Base-by-base conservation (phyloP, 805 yeast genomes). In the Cyberlindnera suaveolens region DNA sequence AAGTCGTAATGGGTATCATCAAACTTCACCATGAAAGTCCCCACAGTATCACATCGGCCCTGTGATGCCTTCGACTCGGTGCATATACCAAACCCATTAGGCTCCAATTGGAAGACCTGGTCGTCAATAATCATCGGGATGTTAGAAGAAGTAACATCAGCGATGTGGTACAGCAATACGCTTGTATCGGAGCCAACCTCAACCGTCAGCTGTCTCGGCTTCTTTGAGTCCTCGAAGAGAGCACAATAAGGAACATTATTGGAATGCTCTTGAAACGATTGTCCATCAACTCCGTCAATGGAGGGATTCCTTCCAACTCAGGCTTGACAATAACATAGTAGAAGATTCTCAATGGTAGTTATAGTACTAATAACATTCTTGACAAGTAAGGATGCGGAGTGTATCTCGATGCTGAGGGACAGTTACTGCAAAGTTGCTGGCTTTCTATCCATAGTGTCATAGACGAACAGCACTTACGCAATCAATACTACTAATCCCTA, bases 341-440 rank as follows among this genome's bases (percentile, higher is more conserved):
- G 45, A 6, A 68, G 66, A 38, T 78, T 68, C 40, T 87, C 85
- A 10, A 80, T 67, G 3, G 93, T 70, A 0, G 86, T 71, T 17
- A 91, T 78, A 0, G 95, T 88, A 5, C 96, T 96, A 34, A 91
- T 67, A 1, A 88, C 76, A 45, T 90, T 62, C 0, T 86, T 81
- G 2, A 85, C 77, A 18, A 77, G 56, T 36, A 87, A 63, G 3
- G 89, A 78, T 1, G 85, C 68, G 0, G 95, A 96, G 44, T 75
- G 61, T 4, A 64, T 68, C 46, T 75, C 82, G 33, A 89, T 77
- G 52, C 72, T 77, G 18, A 74, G 71, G 52, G 84, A 82, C 36
- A 91, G 63, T 61, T 88, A 96, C 52, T 89, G 96, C 38, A 85
- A 57, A 0, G 97, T 96, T 1, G 89, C 90, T 49, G 79, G 83